Conservation (phyloP, 257 asterid species). For the Primulina tabacum region DNA sequence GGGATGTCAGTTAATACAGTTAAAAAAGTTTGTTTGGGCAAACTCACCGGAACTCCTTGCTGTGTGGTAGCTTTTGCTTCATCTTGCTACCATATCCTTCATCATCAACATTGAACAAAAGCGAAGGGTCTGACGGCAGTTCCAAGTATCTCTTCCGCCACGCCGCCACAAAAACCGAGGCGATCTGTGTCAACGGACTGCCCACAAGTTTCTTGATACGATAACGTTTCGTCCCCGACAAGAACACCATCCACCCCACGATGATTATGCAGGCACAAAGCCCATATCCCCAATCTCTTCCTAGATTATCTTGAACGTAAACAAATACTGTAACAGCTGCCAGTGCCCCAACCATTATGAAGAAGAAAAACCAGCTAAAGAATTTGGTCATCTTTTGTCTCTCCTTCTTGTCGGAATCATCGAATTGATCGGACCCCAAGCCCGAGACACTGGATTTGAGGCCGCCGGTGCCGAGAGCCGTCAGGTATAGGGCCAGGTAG, state of each 20-base stretch:
- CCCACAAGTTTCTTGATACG: constrained; percentile 78
- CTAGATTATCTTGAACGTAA: constrained; percentile 74
- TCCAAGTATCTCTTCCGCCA: constrained; percentile 52
- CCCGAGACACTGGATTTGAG: constrained; percentile 89
- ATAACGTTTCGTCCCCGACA: constrained; percentile 59
- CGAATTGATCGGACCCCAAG: constrained; percentile 84
- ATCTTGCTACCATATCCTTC: constrained; percentile 25
- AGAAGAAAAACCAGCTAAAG: constrained; percentile 91
- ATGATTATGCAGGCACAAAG: constrained; percentile 73
- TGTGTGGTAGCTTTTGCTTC: constrained; percentile 63
- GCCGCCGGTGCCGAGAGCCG: constrained; percentile 92
- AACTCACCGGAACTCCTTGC: constrained; percentile 74
- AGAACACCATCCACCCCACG: constrained; percentile 44
- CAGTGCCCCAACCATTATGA: constrained; percentile 72
- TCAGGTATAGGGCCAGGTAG: constrained; percentile 58
- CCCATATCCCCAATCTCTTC: constrained; percentile 84
- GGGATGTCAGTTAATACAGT: constrained; percentile 21
- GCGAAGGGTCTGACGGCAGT: constrained; percentile 51
- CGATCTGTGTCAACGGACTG: constrained; percentile 75
- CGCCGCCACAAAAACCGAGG: constrained; percentile 65
- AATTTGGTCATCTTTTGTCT: constrained; percentile 59
- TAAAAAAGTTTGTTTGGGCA: neutral
- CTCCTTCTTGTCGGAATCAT: constrained; percentile 57
- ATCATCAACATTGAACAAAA: constrained; percentile 48
- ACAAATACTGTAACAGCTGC: constrained; percentile 72